Conservation (phyloP, 2,329 filamentous ascomycete species). For the Colletotrichum lupini region DNA sequence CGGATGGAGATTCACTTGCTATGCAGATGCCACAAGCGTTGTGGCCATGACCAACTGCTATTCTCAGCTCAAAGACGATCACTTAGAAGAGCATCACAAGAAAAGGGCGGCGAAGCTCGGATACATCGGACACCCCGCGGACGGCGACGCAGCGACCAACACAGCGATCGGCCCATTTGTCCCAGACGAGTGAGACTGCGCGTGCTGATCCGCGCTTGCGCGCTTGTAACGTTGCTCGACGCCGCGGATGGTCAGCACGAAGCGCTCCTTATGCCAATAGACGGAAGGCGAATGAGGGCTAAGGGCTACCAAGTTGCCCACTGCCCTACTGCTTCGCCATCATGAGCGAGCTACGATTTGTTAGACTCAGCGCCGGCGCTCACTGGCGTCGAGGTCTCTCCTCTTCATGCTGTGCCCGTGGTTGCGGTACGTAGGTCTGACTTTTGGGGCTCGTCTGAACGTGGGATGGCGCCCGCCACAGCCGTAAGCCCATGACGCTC, state of each 20-base stretch:
- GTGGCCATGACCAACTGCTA: neutral
- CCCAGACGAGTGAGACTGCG: neutral
- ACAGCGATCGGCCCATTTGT: neutral
- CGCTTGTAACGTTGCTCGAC: constrained; percentile 34
- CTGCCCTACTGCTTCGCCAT: neutral
- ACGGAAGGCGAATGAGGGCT: neutral
- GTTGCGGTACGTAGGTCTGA: neutral
- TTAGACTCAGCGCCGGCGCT: neutral
- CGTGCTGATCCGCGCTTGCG: constrained; percentile 24
- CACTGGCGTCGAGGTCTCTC: constrained; percentile 1
- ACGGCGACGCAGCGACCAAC: neutral
- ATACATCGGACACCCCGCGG: constrained; percentile 3
- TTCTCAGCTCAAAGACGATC: neutral
- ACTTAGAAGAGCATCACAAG: neutral
- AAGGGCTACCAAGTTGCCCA: neutral
- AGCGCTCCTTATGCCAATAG: neutral
- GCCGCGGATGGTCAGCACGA: constrained; percentile 4
- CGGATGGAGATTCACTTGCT: neutral
- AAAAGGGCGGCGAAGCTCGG: neutral
- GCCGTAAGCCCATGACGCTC: constrained; percentile 15
- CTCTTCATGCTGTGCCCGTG: neutral
- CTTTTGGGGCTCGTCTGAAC: neutral
- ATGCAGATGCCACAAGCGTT: neutral
- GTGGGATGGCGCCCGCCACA: constrained; percentile 9
- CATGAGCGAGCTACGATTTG: neutral